Evolutionary conservation across 768 basidiomycete genomes (phyloP).

Genomic region (Phylloporus sp.): DNA sequence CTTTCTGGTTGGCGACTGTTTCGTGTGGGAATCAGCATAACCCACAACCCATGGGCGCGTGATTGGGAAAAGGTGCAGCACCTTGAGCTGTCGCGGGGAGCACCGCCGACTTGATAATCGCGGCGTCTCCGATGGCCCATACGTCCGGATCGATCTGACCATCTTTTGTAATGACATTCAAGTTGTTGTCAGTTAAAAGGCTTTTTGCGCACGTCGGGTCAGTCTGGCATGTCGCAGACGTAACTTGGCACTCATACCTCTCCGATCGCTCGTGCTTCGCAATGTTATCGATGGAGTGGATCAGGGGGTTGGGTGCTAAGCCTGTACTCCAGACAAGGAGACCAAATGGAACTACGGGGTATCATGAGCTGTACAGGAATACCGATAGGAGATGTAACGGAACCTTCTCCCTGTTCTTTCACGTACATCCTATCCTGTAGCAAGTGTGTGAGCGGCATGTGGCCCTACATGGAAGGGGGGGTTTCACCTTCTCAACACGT

Average conservation of each 20-base stretch:
- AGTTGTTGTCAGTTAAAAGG: slow-evolving; percentile 48
- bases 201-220: slow-evolving; percentile 24
- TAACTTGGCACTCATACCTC: slow-evolving; percentile 32
- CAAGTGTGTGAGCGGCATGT: slow-evolving; percentile 4
- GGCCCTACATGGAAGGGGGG: slow-evolving; percentile 3
- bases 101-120: slow-evolving; percentile 47
- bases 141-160: slow-evolving; percentile 59
- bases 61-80: slow-evolving; percentile 21
- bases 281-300: slow-evolving; percentile 53
- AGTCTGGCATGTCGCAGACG: slow-evolving; percentile 29
- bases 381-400: slow-evolving; percentile 2
- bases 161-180: slow-evolving; percentile 56
- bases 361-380: slow-evolving; percentile 4
- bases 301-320: slow-evolving; percentile 74
- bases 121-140: slow-evolving; percentile 80
- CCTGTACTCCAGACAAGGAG: slow-evolving; percentile 88
- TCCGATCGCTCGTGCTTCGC: slow-evolving; percentile 57
- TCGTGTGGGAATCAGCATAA: slow-evolving; percentile 9
- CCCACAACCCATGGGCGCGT: slow-evolving; percentile 19
- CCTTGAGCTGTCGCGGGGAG: slow-evolving; percentile 88
- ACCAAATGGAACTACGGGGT: slow-evolving; percentile 63
- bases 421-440: slow-evolving; percentile 60
- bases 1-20: slow-evolving; percentile 76
- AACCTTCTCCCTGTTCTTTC: slow-evolving; percentile 69
- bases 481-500: slow-evolving; percentile 51